Base-by-base conservation (phyloP, 352 stramenopile species). In the Globisporangium cylindrosporum region DNA sequence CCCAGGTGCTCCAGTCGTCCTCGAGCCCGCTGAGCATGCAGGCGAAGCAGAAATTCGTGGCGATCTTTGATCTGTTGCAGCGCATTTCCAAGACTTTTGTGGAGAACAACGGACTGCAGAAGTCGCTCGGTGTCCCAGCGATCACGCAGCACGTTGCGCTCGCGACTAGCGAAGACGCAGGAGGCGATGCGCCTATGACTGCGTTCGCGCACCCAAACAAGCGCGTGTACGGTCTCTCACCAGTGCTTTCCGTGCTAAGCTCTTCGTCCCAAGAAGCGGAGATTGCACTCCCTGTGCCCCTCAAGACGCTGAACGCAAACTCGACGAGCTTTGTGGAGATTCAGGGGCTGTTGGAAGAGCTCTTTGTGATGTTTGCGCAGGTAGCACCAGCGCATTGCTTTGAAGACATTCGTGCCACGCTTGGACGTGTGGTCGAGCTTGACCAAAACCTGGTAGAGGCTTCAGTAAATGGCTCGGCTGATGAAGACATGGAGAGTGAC, bases 171-270 rank as follows among this genome's bases (percentile, higher is more conserved):
- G 82, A 82, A 36, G 72, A 77, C 29, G 78, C 71, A 53, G 56
- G 56, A 14, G 71, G 77, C 1, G 79, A 85, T n/a, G 72, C 74
- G 27, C 72, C 70, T 14, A 73, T 90, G 24, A 74, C 86, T 29
- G 70, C 79, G 10, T 94, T 94, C 62, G 76, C 86, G 1, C 79
- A 79, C 62, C 70, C 78, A 12, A 76, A 73, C 7, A 87, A 88
- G 36, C 86, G 82, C 8, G 72, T 88, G 24, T 84, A 90, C 63
- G 86, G 86, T 12, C 49, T 93, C n/a, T 92, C 86, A 1, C 86
- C 83, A 2, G 48, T 80, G 29, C 70, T 86, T 5, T 68, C 74
- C 8, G n/a, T 67, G 60, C 34, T 29, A 5, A 46, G 65, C 8
- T 46, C 34, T 10, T 51, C 29, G 5, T 38, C 43, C 4, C 55